Evolutionary conservation across 495 filamentous ascomycete genomes (phyloP).

Genomic region (Penicillium nucicola): DNA sequence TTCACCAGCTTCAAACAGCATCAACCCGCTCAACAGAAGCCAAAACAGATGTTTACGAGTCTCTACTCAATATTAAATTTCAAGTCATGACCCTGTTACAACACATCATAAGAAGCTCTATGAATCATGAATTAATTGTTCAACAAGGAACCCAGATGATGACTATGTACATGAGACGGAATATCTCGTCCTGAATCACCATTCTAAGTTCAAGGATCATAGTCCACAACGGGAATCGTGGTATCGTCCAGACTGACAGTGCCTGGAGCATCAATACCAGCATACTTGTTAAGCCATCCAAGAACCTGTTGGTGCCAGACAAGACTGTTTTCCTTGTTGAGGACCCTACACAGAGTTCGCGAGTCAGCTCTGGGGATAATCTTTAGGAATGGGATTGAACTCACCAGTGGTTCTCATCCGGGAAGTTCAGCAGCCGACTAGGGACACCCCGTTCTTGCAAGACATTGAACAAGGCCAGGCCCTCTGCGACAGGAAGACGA

Average conservation of each 20-base stretch:
- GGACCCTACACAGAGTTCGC: slow-evolving; percentile 23
- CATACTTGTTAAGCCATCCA: slow-evolving; percentile 48
- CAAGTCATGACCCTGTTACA: too few relatives aligned
- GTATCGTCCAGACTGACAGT: slow-evolving; percentile 36
- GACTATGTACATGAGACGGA: too few relatives aligned
- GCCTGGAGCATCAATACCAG: slow-evolving; percentile 26
- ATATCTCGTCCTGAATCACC: too few relatives aligned
- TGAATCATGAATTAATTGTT: too few relatives aligned
- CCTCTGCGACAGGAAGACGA: slow-evolving; percentile 41
- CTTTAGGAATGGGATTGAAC: too few relatives aligned
- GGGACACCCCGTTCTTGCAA: slow-evolving; percentile 50
- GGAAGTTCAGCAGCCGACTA: slow-evolving; percentile 56
- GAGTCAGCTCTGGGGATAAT: background rate
- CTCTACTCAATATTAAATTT: too few relatives aligned
- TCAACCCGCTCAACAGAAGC: too few relatives aligned
- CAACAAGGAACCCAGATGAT: too few relatives aligned
- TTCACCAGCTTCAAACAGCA: too few relatives aligned
- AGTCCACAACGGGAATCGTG: slow-evolving; percentile 29
- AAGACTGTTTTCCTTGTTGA: slow-evolving; percentile 39
- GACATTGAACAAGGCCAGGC: slow-evolving; percentile 45
- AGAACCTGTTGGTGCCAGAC: slow-evolving; percentile 49
- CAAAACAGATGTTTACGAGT: too few relatives aligned
- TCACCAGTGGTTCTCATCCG: slow-evolving; percentile 50
- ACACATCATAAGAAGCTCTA: too few relatives aligned
- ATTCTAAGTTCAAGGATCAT: slow-evolving; percentile 18